These are phyloP conservation scores for Lecanosticta acicola DNA, from an alignment of 2,329 filamentous ascomycete species.

Conservation along the genomic window DNA sequence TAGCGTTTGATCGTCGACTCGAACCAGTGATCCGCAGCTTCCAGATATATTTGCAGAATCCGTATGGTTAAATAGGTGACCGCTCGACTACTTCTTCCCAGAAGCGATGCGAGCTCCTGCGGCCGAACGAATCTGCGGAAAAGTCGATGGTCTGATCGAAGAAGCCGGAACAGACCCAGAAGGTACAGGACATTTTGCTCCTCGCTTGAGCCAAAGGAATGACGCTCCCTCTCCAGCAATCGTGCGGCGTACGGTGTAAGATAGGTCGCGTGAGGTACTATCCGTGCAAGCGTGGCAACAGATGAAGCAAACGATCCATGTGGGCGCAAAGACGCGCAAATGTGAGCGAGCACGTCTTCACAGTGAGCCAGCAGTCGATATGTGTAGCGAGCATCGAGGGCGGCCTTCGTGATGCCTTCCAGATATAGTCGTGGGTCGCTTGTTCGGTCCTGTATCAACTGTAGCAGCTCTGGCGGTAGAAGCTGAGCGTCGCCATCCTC, in stretches of 20 bases:
- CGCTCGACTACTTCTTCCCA: slow-evolving; percentile 52
- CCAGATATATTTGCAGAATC: slow-evolving; percentile 71
- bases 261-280: slow-evolving; percentile 79
- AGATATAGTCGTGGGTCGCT: slow-evolving; percentile 62
- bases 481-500: slow-evolving; percentile 48
- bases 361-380: slow-evolving; percentile 69
- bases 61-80: slow-evolving; percentile 78
- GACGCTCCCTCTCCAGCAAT: slow-evolving; percentile 19
- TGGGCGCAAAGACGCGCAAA: slow-evolving; percentile 56
- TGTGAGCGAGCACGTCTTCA: slow-evolving; percentile 69
- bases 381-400: slow-evolving; percentile 65
- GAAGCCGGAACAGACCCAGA: slow-evolving; percentile 69
- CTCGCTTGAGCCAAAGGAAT: slow-evolving; percentile 9
- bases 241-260: slow-evolving; percentile 46
- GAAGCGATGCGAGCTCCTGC: slow-evolving; percentile 62
- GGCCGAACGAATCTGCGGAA: slow-evolving; percentile 63
- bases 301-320: slow-evolving; percentile 76
- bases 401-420: slow-evolving; percentile 62
- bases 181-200: slow-evolving; percentile 38
- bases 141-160: slow-evolving; percentile 66
- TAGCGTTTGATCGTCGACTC: slow-evolving; percentile 65
- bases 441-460: slow-evolving; percentile 53
- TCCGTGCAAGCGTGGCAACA: slow-evolving; percentile 70
- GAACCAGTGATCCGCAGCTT: slow-evolving; percentile 71
- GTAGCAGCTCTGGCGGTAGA: slow-evolving; percentile 60